These are phyloP conservation scores for Metschnikowia bowlesiae DNA, from an alignment of 805 yeast genomes.

Conservation along the genomic window DNA sequence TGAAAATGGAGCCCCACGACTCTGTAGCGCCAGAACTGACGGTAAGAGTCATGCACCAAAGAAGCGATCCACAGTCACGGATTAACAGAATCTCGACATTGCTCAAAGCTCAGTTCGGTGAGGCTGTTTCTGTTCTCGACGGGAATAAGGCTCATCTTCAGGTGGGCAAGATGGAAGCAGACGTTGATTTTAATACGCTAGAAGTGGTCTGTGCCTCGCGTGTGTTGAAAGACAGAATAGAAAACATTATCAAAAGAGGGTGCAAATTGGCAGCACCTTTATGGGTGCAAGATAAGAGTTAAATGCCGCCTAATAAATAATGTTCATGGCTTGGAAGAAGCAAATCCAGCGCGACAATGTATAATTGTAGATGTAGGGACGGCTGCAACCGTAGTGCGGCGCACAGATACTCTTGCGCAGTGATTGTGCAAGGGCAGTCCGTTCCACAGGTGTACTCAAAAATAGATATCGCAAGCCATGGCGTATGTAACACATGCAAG, in stretches of 20 bases:
- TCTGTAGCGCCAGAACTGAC: constrained; percentile 10
- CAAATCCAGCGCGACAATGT: not conserved
- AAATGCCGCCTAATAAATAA: not conserved
- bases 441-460: not conserved
- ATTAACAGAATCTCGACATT: constrained; percentile 54
- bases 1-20: constrained; percentile 21
- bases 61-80: constrained; percentile 26
- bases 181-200: constrained; percentile 58
- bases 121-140: constrained; percentile 43
- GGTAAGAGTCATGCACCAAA: constrained; percentile 23
- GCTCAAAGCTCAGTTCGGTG: constrained; percentile 85
- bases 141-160: constrained; percentile 53
- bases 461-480: constrained; percentile 7
- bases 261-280: constrained; percentile 81
- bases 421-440: not conserved
- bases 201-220: constrained; percentile 67
- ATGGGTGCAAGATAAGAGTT: not conserved
- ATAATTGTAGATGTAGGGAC: not conserved
- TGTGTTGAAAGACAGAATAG: constrained; percentile 76
- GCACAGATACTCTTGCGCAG: constrained; percentile 3
- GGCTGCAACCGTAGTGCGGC: constrained; percentile 5
- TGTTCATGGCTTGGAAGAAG: not conserved
- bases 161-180: constrained; percentile 74
- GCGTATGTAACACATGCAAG: constrained; percentile 14
- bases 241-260: constrained; percentile 74